phyloP scores from a whole-genome alignment of 108 stramenopile species.

The Cyclostephanos tholiformis region DNA sequence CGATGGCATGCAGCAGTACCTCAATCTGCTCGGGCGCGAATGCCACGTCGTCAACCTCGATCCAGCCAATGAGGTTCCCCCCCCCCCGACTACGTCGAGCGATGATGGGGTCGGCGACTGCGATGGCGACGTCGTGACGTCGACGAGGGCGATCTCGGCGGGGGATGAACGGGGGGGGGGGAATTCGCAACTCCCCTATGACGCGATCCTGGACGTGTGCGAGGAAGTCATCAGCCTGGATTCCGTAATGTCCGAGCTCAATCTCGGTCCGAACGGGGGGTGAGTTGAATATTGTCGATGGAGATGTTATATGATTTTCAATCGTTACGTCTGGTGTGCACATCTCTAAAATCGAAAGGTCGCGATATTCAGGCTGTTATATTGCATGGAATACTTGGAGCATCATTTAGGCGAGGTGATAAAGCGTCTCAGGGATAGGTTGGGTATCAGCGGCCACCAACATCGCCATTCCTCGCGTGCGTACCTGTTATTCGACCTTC shows the following conservation, averaged over 20 bases:
- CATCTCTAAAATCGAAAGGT: not conserved
- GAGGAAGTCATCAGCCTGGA: constrained; percentile 80
- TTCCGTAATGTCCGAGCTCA: constrained; percentile 89
- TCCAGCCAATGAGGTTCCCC: constrained; percentile 92
- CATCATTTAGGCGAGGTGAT: constrained; percentile 67
- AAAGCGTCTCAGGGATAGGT: constrained; percentile 45
- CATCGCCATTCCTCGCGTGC: constrained; percentile 12
- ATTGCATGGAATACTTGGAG: constrained; percentile 96
- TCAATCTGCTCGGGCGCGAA: constrained; percentile 84
- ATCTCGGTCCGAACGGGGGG: constrained; percentile 97
- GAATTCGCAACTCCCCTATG: constrained; percentile 67
- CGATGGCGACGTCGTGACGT: constrained; percentile 20
- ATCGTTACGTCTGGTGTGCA: not conserved
- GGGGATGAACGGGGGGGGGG: constrained; percentile 19
- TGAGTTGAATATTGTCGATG: constrained; percentile 7
- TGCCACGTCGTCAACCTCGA: constrained; percentile 95
- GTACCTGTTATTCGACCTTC: constrained; percentile 95
- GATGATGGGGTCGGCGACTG: not conserved
- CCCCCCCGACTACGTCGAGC: constrained; percentile 22
- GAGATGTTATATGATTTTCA: not conserved
- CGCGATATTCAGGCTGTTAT: constrained; percentile 52
- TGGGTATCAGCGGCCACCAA: constrained; percentile 23
- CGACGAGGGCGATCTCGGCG: not conserved
- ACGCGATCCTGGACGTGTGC: constrained; percentile 74
- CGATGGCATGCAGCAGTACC: constrained; percentile 94